Percentiles rank a stretch among this genome's conserved stretches.
Conservation (phyloP, 129 eudicot genomes). For the Centrapalus pauciflorus region DNA sequence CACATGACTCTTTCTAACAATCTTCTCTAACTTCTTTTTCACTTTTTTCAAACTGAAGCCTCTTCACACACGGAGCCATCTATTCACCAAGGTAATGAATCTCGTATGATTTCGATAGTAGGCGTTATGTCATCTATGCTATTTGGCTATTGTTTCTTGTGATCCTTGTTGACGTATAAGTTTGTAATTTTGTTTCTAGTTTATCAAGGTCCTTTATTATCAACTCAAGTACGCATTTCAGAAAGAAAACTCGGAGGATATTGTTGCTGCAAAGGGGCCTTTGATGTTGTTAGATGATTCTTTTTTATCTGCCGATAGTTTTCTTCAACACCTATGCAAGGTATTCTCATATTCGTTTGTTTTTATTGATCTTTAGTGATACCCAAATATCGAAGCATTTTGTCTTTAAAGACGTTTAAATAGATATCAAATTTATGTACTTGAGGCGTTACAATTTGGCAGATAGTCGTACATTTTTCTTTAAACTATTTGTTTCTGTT, state of each 20-base stretch:
- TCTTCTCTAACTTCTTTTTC: background rate
- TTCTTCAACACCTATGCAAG: conserved; percentile 86
- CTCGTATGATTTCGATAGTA: background rate
- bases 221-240: conserved; percentile 81
- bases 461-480: no score
- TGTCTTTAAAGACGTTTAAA: no score
- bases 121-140: background rate
- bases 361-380: no score
- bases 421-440: no score
- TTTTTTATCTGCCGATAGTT: conserved; percentile 72
- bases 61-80: conserved; percentile 65
- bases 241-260: conserved; percentile 39
- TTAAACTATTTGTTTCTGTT: background rate
- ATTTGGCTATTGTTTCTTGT: background rate
- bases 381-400: no score
- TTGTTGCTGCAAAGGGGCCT: conserved; percentile 37
- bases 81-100: conserved; percentile 90
- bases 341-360: conserved; percentile 26
- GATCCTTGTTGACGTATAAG: conserved; percentile 10
- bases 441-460: no score
- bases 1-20: background rate
- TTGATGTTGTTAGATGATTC: conserved; percentile 73
- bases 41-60: conserved; percentile 50
- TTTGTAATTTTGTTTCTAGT: conserved; percentile 39
- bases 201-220: conserved; percentile 56